These are phyloP conservation scores for Ceriops decandra DNA, from an alignment of 345 rosid species.

Conservation along the genomic window DNA sequence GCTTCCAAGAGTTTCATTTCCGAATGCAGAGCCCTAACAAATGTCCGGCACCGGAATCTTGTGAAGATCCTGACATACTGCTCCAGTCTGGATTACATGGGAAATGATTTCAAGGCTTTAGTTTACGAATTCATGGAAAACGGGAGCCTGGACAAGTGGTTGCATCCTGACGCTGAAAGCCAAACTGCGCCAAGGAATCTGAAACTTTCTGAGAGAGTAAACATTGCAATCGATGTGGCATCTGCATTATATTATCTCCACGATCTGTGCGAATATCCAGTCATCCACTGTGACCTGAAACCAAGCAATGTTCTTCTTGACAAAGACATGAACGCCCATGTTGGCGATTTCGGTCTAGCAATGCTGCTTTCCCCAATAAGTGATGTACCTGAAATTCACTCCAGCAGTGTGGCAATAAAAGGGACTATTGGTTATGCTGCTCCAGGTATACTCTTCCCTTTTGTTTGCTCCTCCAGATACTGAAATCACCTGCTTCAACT, in stretches of 20 bases:
- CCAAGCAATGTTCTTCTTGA: slow-evolving; percentile 24
- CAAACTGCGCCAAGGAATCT: background rate
- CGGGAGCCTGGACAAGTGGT: slow-evolving; percentile 21
- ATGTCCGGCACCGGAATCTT: slow-evolving; percentile 14
- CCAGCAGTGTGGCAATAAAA: slow-evolving; percentile 8
- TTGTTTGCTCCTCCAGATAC: background rate
- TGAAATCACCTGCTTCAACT: no score
- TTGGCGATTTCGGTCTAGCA: slow-evolving; percentile 20
- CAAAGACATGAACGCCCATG: slow-evolving; percentile 11
- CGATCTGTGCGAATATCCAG: slow-evolving; percentile 11
- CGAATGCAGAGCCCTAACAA: slow-evolving; percentile 15
- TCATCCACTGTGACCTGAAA: slow-evolving; percentile 25
- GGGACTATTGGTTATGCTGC: slow-evolving; percentile 26
- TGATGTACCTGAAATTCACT: background rate
- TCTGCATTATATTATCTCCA: slow-evolving; percentile 21
- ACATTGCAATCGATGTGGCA: slow-evolving; percentile 17
- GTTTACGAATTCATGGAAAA: slow-evolving; percentile 19
- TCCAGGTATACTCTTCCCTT: slow-evolving; percentile 5
- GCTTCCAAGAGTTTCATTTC: slow-evolving; percentile 18
- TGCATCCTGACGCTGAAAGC: slow-evolving; percentile 5
- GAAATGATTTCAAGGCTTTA: slow-evolving; percentile 21
- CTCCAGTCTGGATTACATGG: slow-evolving; percentile 10
- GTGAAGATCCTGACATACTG: slow-evolving; percentile 12
- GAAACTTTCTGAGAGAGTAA: slow-evolving; percentile 7
- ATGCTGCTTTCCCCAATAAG: slow-evolving; percentile 4